Evolutionary conservation across 805 yeast genomes (phyloP), one percentile per base, ranked within the genome.

Genomic region (Cyberlindnera samutprakarnensis): DNA sequence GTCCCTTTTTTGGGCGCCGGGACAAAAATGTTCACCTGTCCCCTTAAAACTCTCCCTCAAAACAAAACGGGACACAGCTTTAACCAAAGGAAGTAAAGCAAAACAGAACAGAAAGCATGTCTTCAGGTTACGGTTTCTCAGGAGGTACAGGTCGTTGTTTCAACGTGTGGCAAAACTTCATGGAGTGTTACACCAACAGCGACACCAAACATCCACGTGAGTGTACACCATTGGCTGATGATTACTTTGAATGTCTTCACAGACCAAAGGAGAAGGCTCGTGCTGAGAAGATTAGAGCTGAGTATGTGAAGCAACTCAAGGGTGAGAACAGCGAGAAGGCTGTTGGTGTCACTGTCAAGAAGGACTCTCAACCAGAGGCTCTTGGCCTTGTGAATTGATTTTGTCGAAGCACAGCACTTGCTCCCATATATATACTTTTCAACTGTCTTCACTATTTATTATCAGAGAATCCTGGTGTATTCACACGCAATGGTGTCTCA

Each of bases 61-160:
- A 14, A 25, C 12, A 13, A 25, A 14, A 25, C 16, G 11, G 19
- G 10, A 17, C 12, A 14, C 3, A 14, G 11, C 18, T 3, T 25
- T n/a, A n/a, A 5, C n/a, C n/a, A n/a, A n/a, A n/a, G n/a, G n/a
- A n/a, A n/a, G n/a, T n/a, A n/a, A n/a, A n/a, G n/a, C n/a, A n/a
- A n/a, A n/a, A n/a, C n/a, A n/a, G n/a, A n/a, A n/a, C n/a, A n/a
- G n/a, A n/a, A 24, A 31, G 19, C 27, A 60, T 55, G 61, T 51
- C 62, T 31, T 61, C 66, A 13, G 61, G 67, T 33, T 53, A 43
- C 31, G 66, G 66, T 18, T 51, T 58, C 36, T 48, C 51, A 27
- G 70, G 71, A 21, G 72, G 70, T 11, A 54, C 59, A 21, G 59
- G 68, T 42, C 64, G 72, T 37, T 68, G 73, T 51, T 68, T 61